Evolutionary conservation across 306 rosid genomes (phyloP), one percentile per base, ranked within the genome.

Genomic region (Myrica gale): DNA sequence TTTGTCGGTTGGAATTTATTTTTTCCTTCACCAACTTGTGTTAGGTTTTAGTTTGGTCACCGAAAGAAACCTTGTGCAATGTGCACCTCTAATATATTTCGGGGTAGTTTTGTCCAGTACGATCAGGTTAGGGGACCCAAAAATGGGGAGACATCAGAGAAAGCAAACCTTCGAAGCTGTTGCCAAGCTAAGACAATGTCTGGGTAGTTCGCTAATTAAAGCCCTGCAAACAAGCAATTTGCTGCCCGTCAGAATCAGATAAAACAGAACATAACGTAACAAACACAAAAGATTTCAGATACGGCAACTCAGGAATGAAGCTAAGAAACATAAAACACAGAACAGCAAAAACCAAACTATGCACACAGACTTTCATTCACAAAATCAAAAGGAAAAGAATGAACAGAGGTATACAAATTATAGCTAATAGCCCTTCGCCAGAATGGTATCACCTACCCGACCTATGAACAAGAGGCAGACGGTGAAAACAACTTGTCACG

Each of bases 151-250:
- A 23, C 17, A 2, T 37, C 26, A 71, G 66, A 71, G 77, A 41
- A 45, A 80, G 74, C 5, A 55, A 73, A 57, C 13, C 80, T 68
- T 21, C 47, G 5, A 63, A 41, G 68, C 20, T 78, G 46, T 21
- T 23, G 51, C 69, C 37, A 80, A 42, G 46, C 74, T 15, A 47
- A 23, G 83, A 86, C 85, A 76, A 12, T 65, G 77, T 65, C 76
- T 21, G 48, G 68, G 80, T 54, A 74, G 77, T 74, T 71, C 70
- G 71, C 78, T 71, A 76, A 82, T 80, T 76, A 63, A 75, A 70
- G 45, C 74, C 3, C 55, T 72, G 52, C 48, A 75, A 21, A 32
- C 51, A 76, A 74, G 65, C 32, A 62, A 58, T n/a, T 72, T 71
- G 47, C 68, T 0, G 32, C 75, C 23, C 5, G 43, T 12, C 9